Conservation (phyloP, 495 filamentous ascomycete genomes). For the Annulohypoxylon stygium region DNA sequence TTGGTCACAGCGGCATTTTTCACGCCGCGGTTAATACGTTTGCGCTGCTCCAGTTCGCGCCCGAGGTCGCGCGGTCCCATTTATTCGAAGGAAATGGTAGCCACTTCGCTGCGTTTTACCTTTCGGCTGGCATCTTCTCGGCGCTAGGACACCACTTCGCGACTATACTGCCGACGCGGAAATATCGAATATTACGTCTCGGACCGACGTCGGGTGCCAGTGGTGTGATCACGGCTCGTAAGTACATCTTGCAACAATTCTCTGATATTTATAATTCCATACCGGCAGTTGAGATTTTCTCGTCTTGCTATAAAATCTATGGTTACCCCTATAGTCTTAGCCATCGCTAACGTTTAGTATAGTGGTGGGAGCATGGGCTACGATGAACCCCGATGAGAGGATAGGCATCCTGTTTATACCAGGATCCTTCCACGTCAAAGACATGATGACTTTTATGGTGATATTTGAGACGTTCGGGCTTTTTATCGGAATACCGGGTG, state of each 20-base stretch:
- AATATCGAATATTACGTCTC: conserved; percentile 19
- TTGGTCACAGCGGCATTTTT: conserved; percentile 43
- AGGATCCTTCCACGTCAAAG: conserved; percentile 5
- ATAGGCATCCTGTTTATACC: conserved; percentile 44
- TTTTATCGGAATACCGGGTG: conserved; percentile 38
- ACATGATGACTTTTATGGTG: conserved; percentile 26
- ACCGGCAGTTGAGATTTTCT: neutral
- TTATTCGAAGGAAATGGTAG: conserved; percentile 41
- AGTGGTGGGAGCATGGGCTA: conserved; percentile 45
- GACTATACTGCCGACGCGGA: conserved; percentile 31
- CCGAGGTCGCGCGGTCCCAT: conserved; percentile 28
- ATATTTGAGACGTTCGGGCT: conserved; percentile 45
- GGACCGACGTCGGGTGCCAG: conserved; percentile 29
- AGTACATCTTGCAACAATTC: neutral
- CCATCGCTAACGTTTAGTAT: neutral
- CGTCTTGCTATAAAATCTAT: neutral
- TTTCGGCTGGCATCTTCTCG: conserved; percentile 47
- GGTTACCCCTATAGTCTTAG: neutral
- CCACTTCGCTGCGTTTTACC: conserved; percentile 52
- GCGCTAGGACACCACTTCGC: conserved; percentile 42
- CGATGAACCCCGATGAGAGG: conserved; percentile 30
- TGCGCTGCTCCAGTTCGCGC: conserved; percentile 34
- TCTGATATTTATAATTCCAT: neutral
- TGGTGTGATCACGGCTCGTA: conserved; percentile 45
- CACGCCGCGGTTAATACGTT: conserved; percentile 43